These are phyloP conservation scores for Fraxinus sp. DNA, from an alignment of 305 asterid genomes.

Conservation along the genomic window DNA sequence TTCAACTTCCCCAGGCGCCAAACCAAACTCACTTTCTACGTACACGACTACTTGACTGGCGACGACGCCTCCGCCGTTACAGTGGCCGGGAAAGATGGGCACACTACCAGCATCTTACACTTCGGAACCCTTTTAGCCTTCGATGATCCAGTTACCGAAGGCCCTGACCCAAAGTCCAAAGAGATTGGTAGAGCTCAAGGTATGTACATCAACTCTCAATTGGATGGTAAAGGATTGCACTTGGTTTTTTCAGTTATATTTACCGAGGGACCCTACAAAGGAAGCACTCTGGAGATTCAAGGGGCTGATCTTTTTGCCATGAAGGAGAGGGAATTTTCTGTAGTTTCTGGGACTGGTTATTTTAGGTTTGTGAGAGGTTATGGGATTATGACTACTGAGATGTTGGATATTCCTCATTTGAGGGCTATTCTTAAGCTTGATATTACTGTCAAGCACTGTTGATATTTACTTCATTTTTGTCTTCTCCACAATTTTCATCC, in stretches of 20 bases:
- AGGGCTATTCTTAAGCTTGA: slow-evolving; percentile 47
- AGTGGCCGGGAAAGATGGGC: slow-evolving; percentile 43
- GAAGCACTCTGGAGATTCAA: slow-evolving; percentile 49
- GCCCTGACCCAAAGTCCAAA: slow-evolving; percentile 35
- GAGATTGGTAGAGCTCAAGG: slow-evolving; percentile 56
- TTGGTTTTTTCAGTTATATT: slow-evolving; percentile 45
- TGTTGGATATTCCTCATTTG: slow-evolving; percentile 34
- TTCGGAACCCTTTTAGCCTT: slow-evolving; percentile 47
- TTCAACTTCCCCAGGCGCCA: slow-evolving; percentile 12
- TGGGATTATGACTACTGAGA: slow-evolving; percentile 48
- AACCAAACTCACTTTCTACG: slow-evolving; percentile 41
- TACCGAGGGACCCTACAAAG: slow-evolving; percentile 41
- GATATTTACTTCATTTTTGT: background rate
- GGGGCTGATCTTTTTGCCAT: slow-evolving; percentile 40
- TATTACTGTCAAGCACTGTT: slow-evolving; percentile 38
- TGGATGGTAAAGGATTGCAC: slow-evolving; percentile 47
- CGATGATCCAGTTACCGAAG: slow-evolving; percentile 46
- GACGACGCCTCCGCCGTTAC: slow-evolving; percentile 38
- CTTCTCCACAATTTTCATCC: no score
- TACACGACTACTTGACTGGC: slow-evolving; percentile 46
- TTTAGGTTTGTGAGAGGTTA: slow-evolving; percentile 49
- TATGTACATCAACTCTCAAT: slow-evolving; percentile 47
- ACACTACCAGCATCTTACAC: slow-evolving; percentile 28
- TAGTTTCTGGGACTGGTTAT: slow-evolving; percentile 45
- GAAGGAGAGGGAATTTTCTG: slow-evolving; percentile 44